Percentiles rank a stretch among this genome's conserved stretches.
Conservation (phyloP, 441 rosid species). For the Adansonia gregorii region DNA sequence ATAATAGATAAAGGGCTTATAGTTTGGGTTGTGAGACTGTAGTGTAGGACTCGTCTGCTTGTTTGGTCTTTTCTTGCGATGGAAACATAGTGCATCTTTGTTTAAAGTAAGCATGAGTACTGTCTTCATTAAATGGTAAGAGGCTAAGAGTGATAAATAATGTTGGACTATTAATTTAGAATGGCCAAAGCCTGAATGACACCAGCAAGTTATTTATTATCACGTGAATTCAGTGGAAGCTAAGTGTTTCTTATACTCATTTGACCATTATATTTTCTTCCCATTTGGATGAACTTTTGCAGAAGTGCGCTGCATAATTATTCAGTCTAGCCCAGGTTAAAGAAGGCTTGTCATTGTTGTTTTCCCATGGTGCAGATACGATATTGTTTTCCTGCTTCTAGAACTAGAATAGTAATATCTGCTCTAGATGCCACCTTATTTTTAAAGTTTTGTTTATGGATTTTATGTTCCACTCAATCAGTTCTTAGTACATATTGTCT, state of each 20-base stretch:
- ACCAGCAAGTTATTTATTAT: neutral
- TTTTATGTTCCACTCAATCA: neutral
- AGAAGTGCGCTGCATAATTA: neutral
- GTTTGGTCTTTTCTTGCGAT: slow-evolving; percentile 1
- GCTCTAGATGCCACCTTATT: neutral
- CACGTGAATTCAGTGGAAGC: neutral
- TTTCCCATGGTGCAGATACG: neutral
- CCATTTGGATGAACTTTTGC: neutral
- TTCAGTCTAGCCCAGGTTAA: neutral
- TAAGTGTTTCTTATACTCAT: neutral
- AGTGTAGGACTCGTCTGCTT: neutral
- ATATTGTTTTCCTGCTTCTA: neutral
- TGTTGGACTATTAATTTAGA: slow-evolving; percentile 11
- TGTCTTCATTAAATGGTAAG: slow-evolving; percentile 1
- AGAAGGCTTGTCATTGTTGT: slow-evolving; percentile 7
- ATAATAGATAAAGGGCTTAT: slow-evolving; percentile 6
- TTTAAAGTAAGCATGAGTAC: slow-evolving; percentile 19
- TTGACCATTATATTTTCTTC: neutral
- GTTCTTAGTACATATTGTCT: neutral
- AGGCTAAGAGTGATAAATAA: neutral
- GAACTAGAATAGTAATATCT: slow-evolving; percentile 8
- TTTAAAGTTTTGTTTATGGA: neutral
- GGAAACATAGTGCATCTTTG: neutral
- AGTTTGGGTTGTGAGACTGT: slow-evolving; percentile 20
- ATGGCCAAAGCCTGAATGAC: neutral